Evolutionary conservation across 306 rosid genomes (phyloP).

Genomic region (Hippophae tibetana): DNA sequence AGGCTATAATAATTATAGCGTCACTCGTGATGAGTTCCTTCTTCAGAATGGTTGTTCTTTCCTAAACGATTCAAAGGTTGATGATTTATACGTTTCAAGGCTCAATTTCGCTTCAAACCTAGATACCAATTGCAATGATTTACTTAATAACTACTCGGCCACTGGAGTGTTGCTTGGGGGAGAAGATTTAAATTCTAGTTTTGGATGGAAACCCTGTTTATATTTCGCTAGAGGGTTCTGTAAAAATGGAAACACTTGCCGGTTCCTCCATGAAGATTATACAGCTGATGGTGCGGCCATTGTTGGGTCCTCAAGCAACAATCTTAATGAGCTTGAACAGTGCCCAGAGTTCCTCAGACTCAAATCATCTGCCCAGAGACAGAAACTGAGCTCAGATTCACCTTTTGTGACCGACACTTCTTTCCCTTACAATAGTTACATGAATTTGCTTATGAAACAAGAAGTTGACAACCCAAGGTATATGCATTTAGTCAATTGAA

Average conservation of each 20-base stretch:
- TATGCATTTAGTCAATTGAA: neutral
- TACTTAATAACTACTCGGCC: slow-evolving; percentile 48
- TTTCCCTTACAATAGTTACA: slow-evolving; percentile 48
- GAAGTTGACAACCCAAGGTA: slow-evolving; percentile 53
- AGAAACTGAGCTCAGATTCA: slow-evolving; percentile 40
- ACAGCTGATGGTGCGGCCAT: slow-evolving; percentile 22
- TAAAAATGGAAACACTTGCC: slow-evolving; percentile 69
- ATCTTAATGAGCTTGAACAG: slow-evolving; percentile 45
- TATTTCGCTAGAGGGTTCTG: slow-evolving; percentile 81
- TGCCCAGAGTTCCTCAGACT: slow-evolving; percentile 69
- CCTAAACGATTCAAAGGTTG: slow-evolving; percentile 37
- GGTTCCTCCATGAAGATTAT: slow-evolving; percentile 60
- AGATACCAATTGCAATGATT: slow-evolving; percentile 33
- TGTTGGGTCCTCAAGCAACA: slow-evolving; percentile 50
- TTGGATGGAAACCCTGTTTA: slow-evolving; percentile 63
- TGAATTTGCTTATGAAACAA: slow-evolving; percentile 56
- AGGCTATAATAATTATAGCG: neutral
- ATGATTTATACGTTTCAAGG: slow-evolving; percentile 21
- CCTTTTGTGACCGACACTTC: slow-evolving; percentile 48
- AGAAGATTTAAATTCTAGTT: slow-evolving; percentile 46
- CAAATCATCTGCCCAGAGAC: slow-evolving; percentile 53
- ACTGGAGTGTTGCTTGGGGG: slow-evolving; percentile 42
- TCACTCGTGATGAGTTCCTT: slow-evolving; percentile 39
- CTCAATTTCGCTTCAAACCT: neutral
- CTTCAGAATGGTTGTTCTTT: slow-evolving; percentile 42